Evolutionary conservation across 441 rosid genomes (phyloP).

Genomic region (Biscutella auriculata): DNA sequence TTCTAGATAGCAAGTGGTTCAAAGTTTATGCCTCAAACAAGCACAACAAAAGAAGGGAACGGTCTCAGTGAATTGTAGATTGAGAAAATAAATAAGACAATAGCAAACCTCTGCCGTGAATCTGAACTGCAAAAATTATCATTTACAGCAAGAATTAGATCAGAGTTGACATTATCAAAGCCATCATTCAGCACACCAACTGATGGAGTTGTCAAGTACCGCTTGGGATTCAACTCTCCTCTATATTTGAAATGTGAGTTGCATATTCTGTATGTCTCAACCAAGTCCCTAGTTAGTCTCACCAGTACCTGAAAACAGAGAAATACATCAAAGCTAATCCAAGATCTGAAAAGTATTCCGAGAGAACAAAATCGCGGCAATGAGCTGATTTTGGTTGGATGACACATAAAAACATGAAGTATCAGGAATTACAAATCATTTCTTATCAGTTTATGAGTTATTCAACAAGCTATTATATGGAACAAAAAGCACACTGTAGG

Average conservation of each 20-base stretch:
- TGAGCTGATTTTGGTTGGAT: not conserved
- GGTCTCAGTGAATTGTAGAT: not conserved
- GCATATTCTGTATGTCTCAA: conserved; percentile 82
- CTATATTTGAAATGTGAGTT: conserved; percentile 86
- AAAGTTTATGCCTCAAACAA: not conserved
- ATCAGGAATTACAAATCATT: not conserved
- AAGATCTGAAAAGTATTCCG: conserved; percentile 5
- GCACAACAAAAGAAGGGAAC: conserved; percentile 8
- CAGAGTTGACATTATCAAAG: conserved; percentile 88
- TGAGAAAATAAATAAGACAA: not conserved
- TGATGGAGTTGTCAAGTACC: conserved; percentile 92
- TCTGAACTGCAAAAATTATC: conserved; percentile 58
- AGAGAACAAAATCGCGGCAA: conserved; percentile 3
- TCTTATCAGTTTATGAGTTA: too few species aligned
- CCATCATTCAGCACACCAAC: conserved; percentile 92
- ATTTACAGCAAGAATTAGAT: conserved; percentile 86
- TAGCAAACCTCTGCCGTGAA: conserved; percentile 67
- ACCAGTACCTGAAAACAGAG: conserved; percentile 68
- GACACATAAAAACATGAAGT: not conserved
- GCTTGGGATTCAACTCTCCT: conserved; percentile 90
- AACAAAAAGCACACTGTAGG: too few species aligned
- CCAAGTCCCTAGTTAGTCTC: conserved; percentile 80
- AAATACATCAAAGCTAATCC: conserved; percentile 10
- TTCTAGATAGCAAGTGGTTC: not conserved
- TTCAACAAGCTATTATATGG: too few species aligned